Evolutionary conservation across 768 basidiomycete genomes (phyloP).

Genomic region (Pisolithus albus): DNA sequence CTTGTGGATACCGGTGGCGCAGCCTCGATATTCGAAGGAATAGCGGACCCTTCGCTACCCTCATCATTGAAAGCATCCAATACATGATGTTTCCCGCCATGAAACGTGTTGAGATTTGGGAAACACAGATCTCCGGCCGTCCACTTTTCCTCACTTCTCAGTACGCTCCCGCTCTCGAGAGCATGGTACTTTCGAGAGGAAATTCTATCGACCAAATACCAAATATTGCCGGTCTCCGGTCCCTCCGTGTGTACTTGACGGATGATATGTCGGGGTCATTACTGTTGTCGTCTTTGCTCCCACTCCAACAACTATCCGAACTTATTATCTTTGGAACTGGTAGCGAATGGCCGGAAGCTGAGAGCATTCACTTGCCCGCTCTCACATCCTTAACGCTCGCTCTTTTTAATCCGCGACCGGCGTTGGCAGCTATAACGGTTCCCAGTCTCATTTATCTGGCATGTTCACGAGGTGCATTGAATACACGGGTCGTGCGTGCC

Average conservation of each 20-base stretch:
- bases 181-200: not conserved
- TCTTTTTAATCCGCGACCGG: not conserved
- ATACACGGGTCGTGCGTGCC: too few species aligned
- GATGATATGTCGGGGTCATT: too few species aligned
- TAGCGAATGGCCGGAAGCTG: not conserved
- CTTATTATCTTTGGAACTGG: not conserved
- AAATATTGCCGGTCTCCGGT: not conserved
- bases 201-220: not conserved
- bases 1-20: not conserved
- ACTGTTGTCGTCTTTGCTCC: not conserved
- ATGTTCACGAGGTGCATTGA: too few species aligned
- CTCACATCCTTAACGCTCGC: not conserved
- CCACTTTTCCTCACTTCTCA: not conserved
- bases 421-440: not conserved
- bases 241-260: not conserved
- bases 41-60: not conserved
- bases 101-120: not conserved
- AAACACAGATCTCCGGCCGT: not conserved
- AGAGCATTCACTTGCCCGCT: not conserved
- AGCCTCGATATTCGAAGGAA: not conserved
- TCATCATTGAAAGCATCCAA: not conserved
- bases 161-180: not conserved
- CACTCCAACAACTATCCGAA: not conserved
- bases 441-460: not conserved
- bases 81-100: not conserved